phyloP scores from a whole-genome alignment of 495 filamentous ascomycete species.

The Penicillium angulare region DNA sequence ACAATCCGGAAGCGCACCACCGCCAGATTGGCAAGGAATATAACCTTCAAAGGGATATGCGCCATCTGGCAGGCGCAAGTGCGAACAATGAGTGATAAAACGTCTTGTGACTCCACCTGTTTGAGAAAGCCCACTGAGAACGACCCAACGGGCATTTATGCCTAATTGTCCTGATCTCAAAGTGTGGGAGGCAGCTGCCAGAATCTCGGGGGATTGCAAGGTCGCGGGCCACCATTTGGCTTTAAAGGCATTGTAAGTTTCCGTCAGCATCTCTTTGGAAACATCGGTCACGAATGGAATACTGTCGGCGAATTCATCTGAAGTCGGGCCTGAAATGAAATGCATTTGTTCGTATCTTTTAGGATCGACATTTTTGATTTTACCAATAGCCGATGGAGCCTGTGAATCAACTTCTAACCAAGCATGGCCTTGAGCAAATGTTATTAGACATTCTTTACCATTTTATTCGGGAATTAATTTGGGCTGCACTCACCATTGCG shows the following conservation, averaged over 20 bases:
- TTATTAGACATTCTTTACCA: background rate
- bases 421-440: conserved; percentile 7
- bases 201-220: conserved; percentile 8
- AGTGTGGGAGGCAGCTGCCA: conserved; percentile 8
- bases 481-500: conserved; percentile 9
- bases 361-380: conserved; percentile 3
- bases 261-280: background rate
- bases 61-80: conserved; percentile 7
- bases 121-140: conserved; percentile 10
- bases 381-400: conserved; percentile 6
- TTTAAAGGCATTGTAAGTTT: conserved; percentile 6
- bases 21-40: conserved; percentile 9
- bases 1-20: conserved; percentile 4
- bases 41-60: conserved; percentile 6
- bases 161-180: background rate
- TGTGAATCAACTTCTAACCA: conserved; percentile 13
- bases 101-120: conserved; percentile 6
- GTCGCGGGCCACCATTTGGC: conserved; percentile 9
- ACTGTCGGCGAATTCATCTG: background rate
- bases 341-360: conserved; percentile 6
- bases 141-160: background rate
- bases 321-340: background rate
- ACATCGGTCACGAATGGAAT: background rate
- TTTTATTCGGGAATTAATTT: too few relatives aligned
- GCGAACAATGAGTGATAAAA: conserved; percentile 4